Evolutionary conservation across 78 protist genomes (phyloP).

Genomic region (Corallochytrium limacisporum): DNA sequence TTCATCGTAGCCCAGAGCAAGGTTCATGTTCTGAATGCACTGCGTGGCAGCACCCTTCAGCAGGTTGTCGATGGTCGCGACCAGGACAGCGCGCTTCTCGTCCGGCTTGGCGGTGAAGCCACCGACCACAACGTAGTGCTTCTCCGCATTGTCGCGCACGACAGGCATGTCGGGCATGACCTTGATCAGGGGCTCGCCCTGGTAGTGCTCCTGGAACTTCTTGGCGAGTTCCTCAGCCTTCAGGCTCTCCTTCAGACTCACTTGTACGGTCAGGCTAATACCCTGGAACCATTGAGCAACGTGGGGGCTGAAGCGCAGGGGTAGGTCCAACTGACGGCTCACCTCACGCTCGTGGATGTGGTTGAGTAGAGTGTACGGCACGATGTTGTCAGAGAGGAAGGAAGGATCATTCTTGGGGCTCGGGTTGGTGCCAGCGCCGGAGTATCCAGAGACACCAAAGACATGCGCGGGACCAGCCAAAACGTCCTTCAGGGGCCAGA

Average conservation of each 20-base stretch:
- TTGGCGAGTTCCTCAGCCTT: constrained; percentile 10
- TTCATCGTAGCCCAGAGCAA: constrained; percentile 37
- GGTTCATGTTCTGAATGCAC: constrained; percentile 39
- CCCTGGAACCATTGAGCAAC: constrained; percentile 65
- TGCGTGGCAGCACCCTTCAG: constrained; percentile 68
- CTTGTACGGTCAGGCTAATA: constrained; percentile 35
- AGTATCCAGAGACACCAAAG: constrained; percentile 53
- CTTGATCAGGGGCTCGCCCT: constrained; percentile 35
- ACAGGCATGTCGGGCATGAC: constrained; percentile 30
- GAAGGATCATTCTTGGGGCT: constrained; percentile 37
- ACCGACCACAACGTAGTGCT: constrained; percentile 42
- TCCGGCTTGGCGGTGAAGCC: constrained; percentile 29
- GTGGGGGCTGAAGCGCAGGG: constrained; percentile 54
- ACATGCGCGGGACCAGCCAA: constrained; percentile 31
- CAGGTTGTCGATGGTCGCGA: constrained; percentile 54
- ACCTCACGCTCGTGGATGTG: constrained; percentile 60
- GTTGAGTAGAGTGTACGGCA: constrained; percentile 40
- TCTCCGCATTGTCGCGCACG: constrained; percentile 26
- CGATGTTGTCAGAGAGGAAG: constrained; percentile 34
- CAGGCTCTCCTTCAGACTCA: constrained; percentile 8
- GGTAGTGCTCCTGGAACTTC: constrained; percentile 3
- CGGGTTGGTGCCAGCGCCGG: constrained; percentile 58
- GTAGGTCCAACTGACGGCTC: constrained; percentile 21
- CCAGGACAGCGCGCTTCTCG: constrained; percentile 36
- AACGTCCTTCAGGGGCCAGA: constrained; percentile 18